phyloP scores from a whole-genome alignment of 2,329 filamentous ascomycete genomes.

The Zasmidium angulare region DNA sequence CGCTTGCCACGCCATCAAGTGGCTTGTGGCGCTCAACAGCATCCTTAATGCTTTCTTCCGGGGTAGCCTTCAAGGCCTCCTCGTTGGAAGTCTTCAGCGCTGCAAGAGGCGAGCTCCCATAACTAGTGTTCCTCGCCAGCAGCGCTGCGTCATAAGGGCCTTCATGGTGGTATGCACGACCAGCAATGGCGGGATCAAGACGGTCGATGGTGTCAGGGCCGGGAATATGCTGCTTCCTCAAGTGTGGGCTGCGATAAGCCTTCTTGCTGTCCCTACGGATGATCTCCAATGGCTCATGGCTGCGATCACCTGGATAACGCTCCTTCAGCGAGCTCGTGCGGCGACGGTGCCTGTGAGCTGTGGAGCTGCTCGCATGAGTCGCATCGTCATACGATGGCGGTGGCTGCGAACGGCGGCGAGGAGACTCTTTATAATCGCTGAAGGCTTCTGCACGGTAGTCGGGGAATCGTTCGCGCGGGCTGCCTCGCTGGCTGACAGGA shows the following conservation, averaged over 20 bases:
- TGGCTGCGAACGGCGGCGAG: slow-evolving; percentile 23
- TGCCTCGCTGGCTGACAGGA: slow-evolving; percentile 37
- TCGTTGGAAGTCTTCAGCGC: slow-evolving; percentile 72
- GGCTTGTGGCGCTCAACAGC: slow-evolving; percentile 72
- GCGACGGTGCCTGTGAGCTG: slow-evolving; percentile 32
- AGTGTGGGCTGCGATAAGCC: slow-evolving; percentile 66
- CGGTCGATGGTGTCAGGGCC: slow-evolving; percentile 76
- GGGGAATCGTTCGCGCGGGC: slow-evolving; percentile 49
- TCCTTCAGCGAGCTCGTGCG: slow-evolving; percentile 56
- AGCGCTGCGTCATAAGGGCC: slow-evolving; percentile 86
- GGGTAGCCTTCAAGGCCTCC: slow-evolving; percentile 78
- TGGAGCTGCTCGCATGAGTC: slow-evolving; percentile 26
- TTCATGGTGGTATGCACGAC: slow-evolving; percentile 77
- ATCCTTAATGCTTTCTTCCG: slow-evolving; percentile 73
- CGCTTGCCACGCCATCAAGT: slow-evolving; percentile 72
- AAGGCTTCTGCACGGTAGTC: slow-evolving; percentile 48
- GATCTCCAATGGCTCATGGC: slow-evolving; percentile 65
- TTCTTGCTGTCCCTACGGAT: slow-evolving; percentile 62
- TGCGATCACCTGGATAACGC: slow-evolving; percentile 64
- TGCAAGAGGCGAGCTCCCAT: slow-evolving; percentile 67
- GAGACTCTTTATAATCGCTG: slow-evolving; percentile 27
- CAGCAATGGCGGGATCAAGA: slow-evolving; percentile 67
- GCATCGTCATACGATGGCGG: slow-evolving; percentile 31
- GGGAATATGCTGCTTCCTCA: slow-evolving; percentile 64
- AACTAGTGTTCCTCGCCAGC: slow-evolving; percentile 65